Evolutionary conservation across 2,329 filamentous ascomycete species (phyloP), one percentile per base, ranked within the genome.

Genomic region (Tolypocladium pustulatum): DNA sequence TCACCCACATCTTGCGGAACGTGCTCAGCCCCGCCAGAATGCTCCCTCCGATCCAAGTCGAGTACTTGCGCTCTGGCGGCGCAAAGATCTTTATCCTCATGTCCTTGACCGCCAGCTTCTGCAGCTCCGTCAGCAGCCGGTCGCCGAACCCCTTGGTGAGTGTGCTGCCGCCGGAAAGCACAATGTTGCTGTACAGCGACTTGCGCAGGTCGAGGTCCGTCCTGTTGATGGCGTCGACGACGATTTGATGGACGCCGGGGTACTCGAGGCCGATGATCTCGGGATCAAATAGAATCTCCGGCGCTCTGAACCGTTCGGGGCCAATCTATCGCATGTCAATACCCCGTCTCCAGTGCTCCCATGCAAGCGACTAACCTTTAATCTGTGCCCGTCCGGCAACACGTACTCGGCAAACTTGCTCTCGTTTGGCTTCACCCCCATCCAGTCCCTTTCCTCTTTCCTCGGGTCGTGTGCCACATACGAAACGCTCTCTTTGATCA

Each of bases 1-100:
- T 96, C 69, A 99, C 94, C 91, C 94, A 97, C 94, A 99, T 99
- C 93, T 97, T 99, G 79, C 93, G 88, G 78, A 99, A 99, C 58
- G 94, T 99, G 78, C 93, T 97, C 74, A 99, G 76, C 8, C 94
- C 93, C 38, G 94, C 94, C 65, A 99, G 79, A 75, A 99, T 99
- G 73, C 94, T 97, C 58, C 94, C 94, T 63, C 94, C 94, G 66
- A 97, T 97, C 94, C 94, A 99, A 37, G 94, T 99, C 62, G 91
- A 97, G 78, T 97, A 99, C 76, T 97, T 96, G 65, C 94, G 84
- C 80, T 99, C 94, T 7, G 94, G 93, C 58, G 94, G 94, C 57
- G 94, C 94, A 77, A 96, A 96, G 71, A 99, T 99, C 81, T 97
- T 96, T 78, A 99, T 97, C 69, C 92, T 86, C 93, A 97, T 99